Percentiles rank a stretch among this genome's conserved stretches.
Conservation (phyloP, 495 filamentous ascomycete genomes). For the Diplogelasinospora grovesii region DNA sequence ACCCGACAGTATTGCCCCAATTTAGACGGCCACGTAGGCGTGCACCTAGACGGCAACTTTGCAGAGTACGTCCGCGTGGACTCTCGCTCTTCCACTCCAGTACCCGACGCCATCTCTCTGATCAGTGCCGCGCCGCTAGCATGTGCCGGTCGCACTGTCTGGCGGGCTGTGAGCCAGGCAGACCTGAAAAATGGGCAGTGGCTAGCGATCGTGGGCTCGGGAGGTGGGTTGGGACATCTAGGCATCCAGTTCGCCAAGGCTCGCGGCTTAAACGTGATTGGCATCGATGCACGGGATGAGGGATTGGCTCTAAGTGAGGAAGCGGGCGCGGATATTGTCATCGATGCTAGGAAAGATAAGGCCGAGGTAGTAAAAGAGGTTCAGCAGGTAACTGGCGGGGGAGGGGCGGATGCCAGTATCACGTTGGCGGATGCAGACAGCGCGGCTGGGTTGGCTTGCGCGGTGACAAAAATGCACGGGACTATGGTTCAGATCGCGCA, state of each 20-base stretch:
- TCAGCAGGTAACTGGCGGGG: constrained; percentile 36
- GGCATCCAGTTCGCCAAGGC: constrained; percentile 50
- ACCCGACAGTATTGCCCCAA: constrained; percentile 41
- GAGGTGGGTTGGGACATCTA: constrained; percentile 54
- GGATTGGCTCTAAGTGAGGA: constrained; percentile 39
- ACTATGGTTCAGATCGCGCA: constrained; percentile 50
- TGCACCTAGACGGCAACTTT: constrained; percentile 44
- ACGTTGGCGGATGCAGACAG: constrained; percentile 36
- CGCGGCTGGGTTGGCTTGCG: constrained; percentile 43
- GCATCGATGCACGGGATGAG: constrained; percentile 50
- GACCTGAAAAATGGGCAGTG: constrained; percentile 41
- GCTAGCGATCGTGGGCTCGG: constrained; percentile 47
- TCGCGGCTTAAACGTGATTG: constrained; percentile 45
- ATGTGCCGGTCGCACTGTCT: constrained; percentile 52
- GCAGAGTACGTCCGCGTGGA: constrained; percentile 48
- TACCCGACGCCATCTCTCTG: constrained; percentile 45
- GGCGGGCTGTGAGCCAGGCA: constrained; percentile 40
- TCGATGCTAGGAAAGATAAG: constrained; percentile 45
- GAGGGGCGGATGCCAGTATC: constrained; percentile 40
- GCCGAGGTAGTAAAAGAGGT: constrained; percentile 38
- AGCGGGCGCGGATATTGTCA: constrained; percentile 41
- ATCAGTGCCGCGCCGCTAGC: constrained; percentile 48
- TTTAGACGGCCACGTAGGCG: constrained; percentile 30
- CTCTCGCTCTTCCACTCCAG: constrained; percentile 29
- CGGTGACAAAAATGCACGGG: constrained; percentile 50